Conservation (phyloP, 1,284 basidiomycete genomes). For the Cutaneotrichosporon cutaneum region DNA sequence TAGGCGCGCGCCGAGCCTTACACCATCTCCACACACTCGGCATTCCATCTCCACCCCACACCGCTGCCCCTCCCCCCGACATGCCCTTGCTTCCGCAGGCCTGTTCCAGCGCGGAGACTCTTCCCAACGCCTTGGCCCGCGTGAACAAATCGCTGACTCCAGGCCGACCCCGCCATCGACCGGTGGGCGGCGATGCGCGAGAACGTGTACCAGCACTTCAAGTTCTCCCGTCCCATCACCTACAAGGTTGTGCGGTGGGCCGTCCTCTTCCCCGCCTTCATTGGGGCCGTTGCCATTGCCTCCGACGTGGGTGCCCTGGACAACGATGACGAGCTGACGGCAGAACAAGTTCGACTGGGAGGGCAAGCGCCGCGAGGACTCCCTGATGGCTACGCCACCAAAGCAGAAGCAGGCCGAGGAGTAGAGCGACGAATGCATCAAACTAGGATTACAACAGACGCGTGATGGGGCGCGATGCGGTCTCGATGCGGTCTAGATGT, state of each 20-base stretch:
- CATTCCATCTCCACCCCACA: too few species aligned
- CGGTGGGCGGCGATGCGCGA: slow-evolving; percentile 79
- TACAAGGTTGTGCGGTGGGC: slow-evolving; percentile 40
- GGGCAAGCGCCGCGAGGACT: slow-evolving; percentile 44
- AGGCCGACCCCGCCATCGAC: slow-evolving; percentile 77
- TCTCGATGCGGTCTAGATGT: background rate
- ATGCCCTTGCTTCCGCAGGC: too few species aligned
- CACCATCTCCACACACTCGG: too few species aligned
- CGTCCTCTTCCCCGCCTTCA: slow-evolving; percentile 42
- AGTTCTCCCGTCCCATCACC: slow-evolving; percentile 66
- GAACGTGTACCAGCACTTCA: slow-evolving; percentile 72
- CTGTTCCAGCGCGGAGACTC: too few species aligned
- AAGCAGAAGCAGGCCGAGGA: slow-evolving; percentile 16
- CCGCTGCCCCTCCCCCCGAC: too few species aligned
- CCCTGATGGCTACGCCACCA: slow-evolving; percentile 32
- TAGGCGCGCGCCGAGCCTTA: too few species aligned
- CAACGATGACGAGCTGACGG: background rate
- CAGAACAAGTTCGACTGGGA: slow-evolving; percentile 45
- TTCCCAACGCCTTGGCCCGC: too few species aligned
- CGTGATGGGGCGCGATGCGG: slow-evolving; percentile 1
- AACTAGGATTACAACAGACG: slow-evolving; percentile 23
- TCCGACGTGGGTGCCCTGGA: slow-evolving; percentile 40
- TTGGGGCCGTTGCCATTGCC: slow-evolving; percentile 31
- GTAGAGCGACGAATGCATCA: slow-evolving; percentile 21
- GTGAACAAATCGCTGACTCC: slow-evolving; percentile 8